Evolutionary conservation across 768 basidiomycete genomes (phyloP).

Genomic region (Butyriboletus loyo): DNA sequence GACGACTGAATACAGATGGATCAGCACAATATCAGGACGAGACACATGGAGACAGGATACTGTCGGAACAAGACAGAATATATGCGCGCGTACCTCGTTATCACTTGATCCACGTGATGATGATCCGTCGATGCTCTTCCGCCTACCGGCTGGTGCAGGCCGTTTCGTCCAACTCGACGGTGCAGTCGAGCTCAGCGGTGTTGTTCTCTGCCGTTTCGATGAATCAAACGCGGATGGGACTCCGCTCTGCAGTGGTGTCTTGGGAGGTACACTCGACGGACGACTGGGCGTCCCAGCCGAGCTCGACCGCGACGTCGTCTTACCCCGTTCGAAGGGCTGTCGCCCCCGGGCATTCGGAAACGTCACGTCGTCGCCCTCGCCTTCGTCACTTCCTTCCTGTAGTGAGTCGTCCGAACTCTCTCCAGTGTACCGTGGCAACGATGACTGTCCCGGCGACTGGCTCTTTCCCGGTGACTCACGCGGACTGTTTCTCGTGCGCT

Average conservation of each 20-base stretch:
- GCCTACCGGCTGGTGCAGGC: constrained; percentile 61
- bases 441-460: constrained; percentile 9
- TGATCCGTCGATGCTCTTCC: constrained; percentile 69
- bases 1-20: constrained; percentile 29
- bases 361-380: constrained; percentile 35
- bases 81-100: constrained; percentile 55
- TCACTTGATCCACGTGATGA: constrained; percentile 53
- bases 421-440: constrained; percentile 6
- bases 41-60: not conserved
- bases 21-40: constrained; percentile 10
- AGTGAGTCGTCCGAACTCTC: constrained; percentile 33
- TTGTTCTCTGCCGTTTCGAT: constrained; percentile 65
- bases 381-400: constrained; percentile 35
- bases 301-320: constrained; percentile 47
- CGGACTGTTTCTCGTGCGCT: constrained; percentile 45
- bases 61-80: not conserved
- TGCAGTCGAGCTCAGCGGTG: constrained; percentile 53
- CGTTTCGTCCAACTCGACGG: constrained; percentile 79
- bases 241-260: constrained; percentile 41
- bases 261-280: constrained; percentile 57
- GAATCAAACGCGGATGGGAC: constrained; percentile 63
- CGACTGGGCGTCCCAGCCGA: constrained; percentile 50
- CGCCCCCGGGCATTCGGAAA: constrained; percentile 41
- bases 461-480: constrained; percentile 27
- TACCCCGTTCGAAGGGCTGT: constrained; percentile 19